Conservation (phyloP, 2,329 filamentous ascomycete genomes). For the Fusarium chaquense region DNA sequence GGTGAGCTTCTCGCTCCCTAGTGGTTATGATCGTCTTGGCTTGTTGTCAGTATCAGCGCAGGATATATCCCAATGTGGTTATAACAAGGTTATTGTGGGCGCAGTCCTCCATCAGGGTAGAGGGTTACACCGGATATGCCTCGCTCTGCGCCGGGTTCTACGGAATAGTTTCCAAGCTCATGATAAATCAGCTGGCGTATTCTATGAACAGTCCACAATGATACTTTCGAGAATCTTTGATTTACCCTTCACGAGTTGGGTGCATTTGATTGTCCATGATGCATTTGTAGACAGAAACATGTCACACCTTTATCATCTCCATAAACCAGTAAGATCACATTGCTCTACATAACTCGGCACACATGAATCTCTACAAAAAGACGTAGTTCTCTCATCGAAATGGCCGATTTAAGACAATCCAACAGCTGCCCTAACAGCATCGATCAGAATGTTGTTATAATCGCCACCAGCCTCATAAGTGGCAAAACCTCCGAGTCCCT, state of each 20-base stretch:
- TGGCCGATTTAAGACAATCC: conserved; percentile 3
- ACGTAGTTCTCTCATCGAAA: too few species aligned
- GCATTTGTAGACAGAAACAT: not conserved
- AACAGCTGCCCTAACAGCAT: conserved; percentile 31
- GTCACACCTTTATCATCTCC: not conserved
- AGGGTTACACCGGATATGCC: not conserved
- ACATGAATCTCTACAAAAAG: not conserved
- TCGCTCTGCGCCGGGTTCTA: not conserved
- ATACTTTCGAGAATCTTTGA: not conserved
- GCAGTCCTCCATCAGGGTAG: not conserved
- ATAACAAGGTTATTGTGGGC: not conserved
- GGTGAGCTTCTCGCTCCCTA: too few species aligned
- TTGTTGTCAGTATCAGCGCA: not conserved
- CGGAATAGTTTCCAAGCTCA: not conserved
- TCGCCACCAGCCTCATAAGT: conserved; percentile 42
- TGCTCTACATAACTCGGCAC: not conserved
- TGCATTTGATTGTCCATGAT: not conserved
- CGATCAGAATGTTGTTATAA: conserved; percentile 39
- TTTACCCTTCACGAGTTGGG: not conserved
- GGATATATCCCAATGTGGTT: not conserved
- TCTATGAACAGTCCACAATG: rapidly evolving
- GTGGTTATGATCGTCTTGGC: not conserved
- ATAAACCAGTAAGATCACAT: not conserved
- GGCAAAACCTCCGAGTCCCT: conserved; percentile 34
- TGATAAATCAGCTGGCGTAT: not conserved